phyloP scores from a whole-genome alignment of 768 basidiomycete species.

The Solioccasus polychromus region DNA sequence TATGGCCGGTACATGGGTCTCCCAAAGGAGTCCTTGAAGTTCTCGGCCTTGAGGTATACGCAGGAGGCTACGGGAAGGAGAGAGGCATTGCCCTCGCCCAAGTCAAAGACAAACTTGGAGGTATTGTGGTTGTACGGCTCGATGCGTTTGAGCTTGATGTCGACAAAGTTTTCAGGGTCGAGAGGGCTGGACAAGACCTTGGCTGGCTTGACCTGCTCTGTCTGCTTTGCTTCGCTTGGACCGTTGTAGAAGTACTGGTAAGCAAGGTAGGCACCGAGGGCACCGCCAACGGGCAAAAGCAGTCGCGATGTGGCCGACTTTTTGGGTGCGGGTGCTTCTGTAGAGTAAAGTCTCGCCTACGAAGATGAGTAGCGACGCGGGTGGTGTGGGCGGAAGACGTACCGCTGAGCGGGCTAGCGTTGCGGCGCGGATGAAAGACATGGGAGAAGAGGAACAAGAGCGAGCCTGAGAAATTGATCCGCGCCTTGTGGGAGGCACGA shows the following conservation, averaged over 20 bases:
- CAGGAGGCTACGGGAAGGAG: constrained; percentile 78
- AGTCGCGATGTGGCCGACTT: constrained; percentile 47
- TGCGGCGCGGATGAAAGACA: constrained; percentile 44
- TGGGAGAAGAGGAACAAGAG: constrained; percentile 25
- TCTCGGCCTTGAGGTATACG: constrained; percentile 72
- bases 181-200: constrained; percentile 60
- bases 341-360: constrained; percentile 46
- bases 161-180: constrained; percentile 69
- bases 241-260: constrained; percentile 48
- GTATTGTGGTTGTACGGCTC: constrained; percentile 95
- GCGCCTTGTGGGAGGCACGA: background rate
- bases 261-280: constrained; percentile 40
- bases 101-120: constrained; percentile 75
- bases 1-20: constrained; percentile 90
- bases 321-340: constrained; percentile 43
- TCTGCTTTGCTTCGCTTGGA: too few relatives aligned
- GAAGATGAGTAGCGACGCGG: background rate
- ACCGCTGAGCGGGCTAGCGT: constrained; percentile 43
- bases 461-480: constrained; percentile 16
- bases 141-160: constrained; percentile 80
- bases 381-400: constrained; percentile 4
- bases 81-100: constrained; percentile 75
- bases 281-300: constrained; percentile 38
- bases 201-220: constrained; percentile 37
- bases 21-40: constrained; percentile 72